Base-by-base conservation (phyloP, 371 early-diverging fungal genomes). In the Mucor sp. region DNA sequence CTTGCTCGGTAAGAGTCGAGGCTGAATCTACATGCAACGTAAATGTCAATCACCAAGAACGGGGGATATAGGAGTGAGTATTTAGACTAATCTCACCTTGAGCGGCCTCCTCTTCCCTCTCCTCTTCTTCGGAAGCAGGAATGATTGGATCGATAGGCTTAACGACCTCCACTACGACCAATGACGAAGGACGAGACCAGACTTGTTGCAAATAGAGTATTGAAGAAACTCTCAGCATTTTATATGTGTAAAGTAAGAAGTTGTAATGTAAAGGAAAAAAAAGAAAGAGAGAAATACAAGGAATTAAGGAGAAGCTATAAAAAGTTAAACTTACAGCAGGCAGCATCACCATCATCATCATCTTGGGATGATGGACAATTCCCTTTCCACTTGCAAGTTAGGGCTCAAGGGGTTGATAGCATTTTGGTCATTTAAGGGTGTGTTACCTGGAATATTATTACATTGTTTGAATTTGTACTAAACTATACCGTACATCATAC, bases 161-260 rank as follows among this genome's bases (percentile, higher is more conserved):
- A 6, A 14, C 39, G 9, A 25, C 37, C 8, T 35, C 55, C 27
- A 27, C 28, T 32, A 43, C 17, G 1, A 28, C 43, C 6, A 25
- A 19, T 25, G 25, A 8, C 17, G 50, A 48, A 23, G 70, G 66
- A 23, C 47, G 39, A 32, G 62, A 39, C 66, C 63, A 70, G 9
- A 70, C 32, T 44, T 50, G 43, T 27, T 70, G 43, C 19, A 70
- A 41, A 27, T 70, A 70, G 4, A 70, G 62, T 19, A 70, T 58
- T 23, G 71, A 70, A 47, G 39, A 62, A 15, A 70, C 66, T 57
- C 71, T 33, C 27, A 70, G 33, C 71, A 70, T 70, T 43, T 37
- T 7, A 19, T 14, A 11, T 37, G 8, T 15, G 35, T 1, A 50
- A 60, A 48, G 14, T n/a, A 60, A 28, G 5, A 44, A 27, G 21